Conservation (phyloP, 441 rosid genomes). For the Theobroma grandiflorum region DNA sequence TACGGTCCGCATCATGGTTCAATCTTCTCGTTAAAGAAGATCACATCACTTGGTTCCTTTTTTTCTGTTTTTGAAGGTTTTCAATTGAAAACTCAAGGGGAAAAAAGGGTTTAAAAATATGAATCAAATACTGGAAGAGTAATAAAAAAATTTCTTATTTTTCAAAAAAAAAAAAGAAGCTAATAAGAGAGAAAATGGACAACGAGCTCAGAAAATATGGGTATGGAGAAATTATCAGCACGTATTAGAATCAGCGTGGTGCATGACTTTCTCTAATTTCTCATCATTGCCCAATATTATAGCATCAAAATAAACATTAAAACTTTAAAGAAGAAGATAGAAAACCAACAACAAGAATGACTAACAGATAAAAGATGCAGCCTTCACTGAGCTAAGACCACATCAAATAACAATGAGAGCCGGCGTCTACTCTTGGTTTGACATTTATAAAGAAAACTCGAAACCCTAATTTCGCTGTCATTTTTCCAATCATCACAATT, state of each 20-base stretch:
- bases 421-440: background rate
- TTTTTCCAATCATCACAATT: constrained; percentile 2
- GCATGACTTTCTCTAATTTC: constrained; percentile 57
- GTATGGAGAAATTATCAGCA: constrained; percentile 62
- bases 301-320: background rate
- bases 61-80: background rate
- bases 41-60: constrained; percentile 55
- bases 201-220: constrained; percentile 60
- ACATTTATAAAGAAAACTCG: background rate
- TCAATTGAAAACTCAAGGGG: background rate
- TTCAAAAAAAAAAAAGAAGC: too few species aligned
- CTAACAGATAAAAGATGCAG: background rate
- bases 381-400: background rate
- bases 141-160: background rate
- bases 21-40: constrained; percentile 33
- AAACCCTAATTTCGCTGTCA: constrained; percentile 18
- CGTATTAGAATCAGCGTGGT: constrained; percentile 55
- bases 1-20: constrained; percentile 68
- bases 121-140: background rate
- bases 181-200: background rate
- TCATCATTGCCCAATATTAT: constrained; percentile 46
- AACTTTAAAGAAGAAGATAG: background rate
- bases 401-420: background rate
- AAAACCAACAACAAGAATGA: background rate
- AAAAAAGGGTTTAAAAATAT: background rate